Base-by-base conservation (phyloP, 1,284 basidiomycete genomes). In the Leccinum proliferum region DNA sequence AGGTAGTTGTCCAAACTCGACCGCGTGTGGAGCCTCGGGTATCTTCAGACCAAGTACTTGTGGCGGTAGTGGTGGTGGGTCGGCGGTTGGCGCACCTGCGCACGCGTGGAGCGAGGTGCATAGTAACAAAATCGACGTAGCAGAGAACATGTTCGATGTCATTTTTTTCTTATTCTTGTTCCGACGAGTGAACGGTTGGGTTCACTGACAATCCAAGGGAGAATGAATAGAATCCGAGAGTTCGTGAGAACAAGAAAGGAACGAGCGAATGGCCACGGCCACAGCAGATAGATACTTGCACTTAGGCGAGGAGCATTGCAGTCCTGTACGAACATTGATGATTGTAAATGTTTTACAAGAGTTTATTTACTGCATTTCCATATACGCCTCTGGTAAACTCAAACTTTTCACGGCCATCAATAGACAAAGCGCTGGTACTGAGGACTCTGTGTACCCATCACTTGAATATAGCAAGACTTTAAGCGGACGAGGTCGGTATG, bases 401-500 rank as follows among this genome's bases (percentile, higher is more conserved):
- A 89, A 70, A 67, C 81, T 74, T 75, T 83, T 86, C 57, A 89
- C 79, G 48, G 89, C 87, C 96, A 99, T 98, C 67, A 98, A 79
- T 68, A 96, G 86, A 66, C 87, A 86, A 56, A 98, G 80, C 14
- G 94, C 96, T 58, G 96, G 85, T 14, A 96, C 87, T 43, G 90
- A 93, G 18, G 91, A 92, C 76, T 98, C 96, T 32, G 96, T 98
- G 74, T 92, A 92, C 48, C 90, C 90, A 70, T 93, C 90, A n/a
- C 87, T 82, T 14, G 87, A 89, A 71, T 90, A 89, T 41, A 92
- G 72, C 63, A 92, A 78, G 59, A 92, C 77, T 72, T 89, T 90
- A 62, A 88, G 77, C 8, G 88, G 89, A 41, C 90, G 82, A 39
- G 80, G 76, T 15, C 56, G 67, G 59, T 74, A 73, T 62, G 68